Evolutionary conservation across 352 stramenopile species (phyloP), one percentile per base, ranked within the genome.

Genomic region (Pythium aristosporum): DNA sequence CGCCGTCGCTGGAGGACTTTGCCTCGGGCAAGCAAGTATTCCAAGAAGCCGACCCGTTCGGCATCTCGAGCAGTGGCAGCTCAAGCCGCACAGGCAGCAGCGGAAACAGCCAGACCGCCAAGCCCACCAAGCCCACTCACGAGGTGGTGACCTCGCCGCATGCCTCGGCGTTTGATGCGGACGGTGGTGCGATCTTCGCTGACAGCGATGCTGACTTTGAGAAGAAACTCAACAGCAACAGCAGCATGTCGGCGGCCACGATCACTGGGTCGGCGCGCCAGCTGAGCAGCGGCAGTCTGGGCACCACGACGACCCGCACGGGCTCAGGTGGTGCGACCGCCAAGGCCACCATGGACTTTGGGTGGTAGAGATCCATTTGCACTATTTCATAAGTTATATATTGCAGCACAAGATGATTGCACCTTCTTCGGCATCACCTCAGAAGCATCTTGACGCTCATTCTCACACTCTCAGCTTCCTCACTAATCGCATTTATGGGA

Each of bases 1-100:
- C 64, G 13, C 64, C 73, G 12, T 80, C 75, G 15, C 53, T 88
- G 23, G 79, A 88, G 34, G 79, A 86, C 50, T 88, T 88, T 55
- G 75, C 70, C 6, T 69, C 74, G 39, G 75, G 71, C 13, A 73
- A 74, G 48, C 39, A 65, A 47, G 70, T 69, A 55, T 65, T 57
- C 41, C 30, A 46, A 12, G 63, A 69, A 15, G 57, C 53, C 18
- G 66, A 73, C 30, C 53, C 57, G 21, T 75, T 71, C 32, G 64
- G 54, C 13, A 57, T 23, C 13, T 43, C 47, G 7, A 63, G 30
- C 13, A 37, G 55, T 20, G 61, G 61, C 36, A 44, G 44, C 37
- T 69, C 62, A 2, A 68, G 37, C 36, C 66, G 68, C 58, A 68
- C 61, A 30, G 5, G 25, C 11, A 61, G 18, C n/a, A 61, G 63